phyloP scores from a whole-genome alignment of 2,329 filamentous ascomycete species.

The Pseudopithomyces maydicus region DNA sequence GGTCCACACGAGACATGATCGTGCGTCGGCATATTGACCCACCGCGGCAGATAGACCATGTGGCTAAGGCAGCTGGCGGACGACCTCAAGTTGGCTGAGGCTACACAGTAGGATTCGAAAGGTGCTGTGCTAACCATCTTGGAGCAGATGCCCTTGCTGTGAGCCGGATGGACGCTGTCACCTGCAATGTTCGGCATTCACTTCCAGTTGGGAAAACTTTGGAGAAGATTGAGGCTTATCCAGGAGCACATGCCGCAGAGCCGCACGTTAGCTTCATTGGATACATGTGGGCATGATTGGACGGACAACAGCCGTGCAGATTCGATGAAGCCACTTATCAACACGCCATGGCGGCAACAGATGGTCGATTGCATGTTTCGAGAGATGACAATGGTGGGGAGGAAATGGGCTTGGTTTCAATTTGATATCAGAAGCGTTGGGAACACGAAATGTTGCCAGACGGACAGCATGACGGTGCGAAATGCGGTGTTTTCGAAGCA shows the following conservation, averaged over 20 bases:
- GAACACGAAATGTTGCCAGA: background rate
- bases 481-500: background rate
- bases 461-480: background rate
- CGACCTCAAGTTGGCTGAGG: slow-evolving; percentile 3
- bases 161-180: background rate
- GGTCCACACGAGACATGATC: background rate
- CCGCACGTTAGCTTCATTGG: slow-evolving; percentile 4
- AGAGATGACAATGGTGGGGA: background rate
- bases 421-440: background rate
- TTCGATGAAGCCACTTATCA: background rate
- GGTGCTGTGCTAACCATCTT: background rate
- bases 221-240: background rate
- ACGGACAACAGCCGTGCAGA: too few species aligned
- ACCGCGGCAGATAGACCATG: slow-evolving; percentile 1
- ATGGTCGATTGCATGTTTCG: background rate
- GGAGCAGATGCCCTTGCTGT: background rate
- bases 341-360: background rate
- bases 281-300: background rate
- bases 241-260: slow-evolving; percentile 2
- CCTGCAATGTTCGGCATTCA: background rate
- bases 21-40: background rate
- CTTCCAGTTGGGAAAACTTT: background rate
- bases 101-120: slow-evolving; percentile 1
- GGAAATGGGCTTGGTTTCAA: background rate
- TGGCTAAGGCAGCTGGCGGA: slow-evolving; percentile 8